Evolutionary conservation across 129 eudicot species (phyloP), one percentile per base, ranked within the genome.

Genomic region (Centrapalus pauciflorus): DNA sequence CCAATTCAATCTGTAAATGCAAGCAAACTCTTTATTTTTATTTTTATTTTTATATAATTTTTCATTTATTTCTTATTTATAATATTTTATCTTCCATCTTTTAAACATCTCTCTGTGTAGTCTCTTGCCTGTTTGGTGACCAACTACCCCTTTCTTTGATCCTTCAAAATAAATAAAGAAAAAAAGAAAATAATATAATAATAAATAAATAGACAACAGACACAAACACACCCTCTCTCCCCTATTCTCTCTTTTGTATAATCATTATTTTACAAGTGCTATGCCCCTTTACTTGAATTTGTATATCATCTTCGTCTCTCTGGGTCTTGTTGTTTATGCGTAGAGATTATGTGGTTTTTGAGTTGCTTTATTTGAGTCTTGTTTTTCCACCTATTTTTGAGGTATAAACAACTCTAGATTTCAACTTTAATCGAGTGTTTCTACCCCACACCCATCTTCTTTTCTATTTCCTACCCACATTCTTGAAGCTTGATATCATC

Each of bases 401-500:
- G 35, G 57, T 45, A 57, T 46, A 56, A 74, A 66, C 67, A 74
- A 17, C 66, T 64, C 58, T 11, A 27, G 54, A 32, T 7, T 28
- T 73, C 74, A 43, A 56, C 79, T 75, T 75, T 56, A 75, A 75
- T 75, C 50, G 30, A 66, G 74, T 75, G 73, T 75, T 63, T 63
- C 69, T 60, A 54, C 79, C 60, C 80, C 75, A 63, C 69, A 63
- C 70, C 4, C 77, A 55, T 37, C 66, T 55, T 23, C 28, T 61
- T 66, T 59, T 59, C 59, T 55, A 33, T 32, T 71, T 33, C 67
- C 24, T 50, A 49, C 72, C 48, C 78, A 73, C 81, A 45, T 66
- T 74, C 73, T 80, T 72, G 70, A 79, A 71, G 66, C 77, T 72
- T 74, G 62, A 49, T 67, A 70, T 38, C 84, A 77, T 84, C 84